Evolutionary conservation across 164 flowering plant species (phyloP), one percentile per base, ranked within the genome.

Genomic region (Annona cherimola): DNA sequence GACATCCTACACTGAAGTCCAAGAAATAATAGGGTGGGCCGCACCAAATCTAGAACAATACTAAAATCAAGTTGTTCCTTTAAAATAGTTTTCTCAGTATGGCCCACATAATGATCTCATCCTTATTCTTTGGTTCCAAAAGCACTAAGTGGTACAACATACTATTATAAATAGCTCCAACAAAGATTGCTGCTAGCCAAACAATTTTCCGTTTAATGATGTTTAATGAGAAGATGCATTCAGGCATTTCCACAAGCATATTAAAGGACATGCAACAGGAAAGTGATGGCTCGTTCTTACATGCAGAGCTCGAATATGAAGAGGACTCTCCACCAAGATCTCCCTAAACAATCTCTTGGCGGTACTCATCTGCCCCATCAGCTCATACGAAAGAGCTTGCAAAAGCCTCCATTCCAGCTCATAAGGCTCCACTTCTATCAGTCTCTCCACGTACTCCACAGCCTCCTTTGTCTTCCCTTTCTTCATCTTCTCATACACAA

Each of bases 361-460:
- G 75, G 74, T 83, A 66, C 81, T 83, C 64, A 89, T 67, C 39
- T 90, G 71, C 71, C 92, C 98, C 86, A 91, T 83, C 83, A 80
- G 81, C 82, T 95, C 99, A 83, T 87, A 90, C 72, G 85, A 86
- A 68, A 90, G 87, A 42, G 97, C 98, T 80, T 85, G 79, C 84
- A 95, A 77, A 42, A 95, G 89, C 84, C 88, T 90, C 99, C 98
- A 95, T 69, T 95, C 99, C 60, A 91, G 86, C 74, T 91, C 94
- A 26, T 79, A 69, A 2, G 97, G 94, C 71, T 93, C 84, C n/a
- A 85, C 44, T 12, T 84, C 84, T 71, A 88, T 89, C 87, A 95
- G 74, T 75, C 75, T 90, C 84, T 91, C 89, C 70, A 95, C 92
- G 77, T 83, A 85, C 84, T 84, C 74, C 67, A 91, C 79, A 70